phyloP scores from a whole-genome alignment of 2,329 filamentous ascomycete species.

The Fusarium sp. region DNA sequence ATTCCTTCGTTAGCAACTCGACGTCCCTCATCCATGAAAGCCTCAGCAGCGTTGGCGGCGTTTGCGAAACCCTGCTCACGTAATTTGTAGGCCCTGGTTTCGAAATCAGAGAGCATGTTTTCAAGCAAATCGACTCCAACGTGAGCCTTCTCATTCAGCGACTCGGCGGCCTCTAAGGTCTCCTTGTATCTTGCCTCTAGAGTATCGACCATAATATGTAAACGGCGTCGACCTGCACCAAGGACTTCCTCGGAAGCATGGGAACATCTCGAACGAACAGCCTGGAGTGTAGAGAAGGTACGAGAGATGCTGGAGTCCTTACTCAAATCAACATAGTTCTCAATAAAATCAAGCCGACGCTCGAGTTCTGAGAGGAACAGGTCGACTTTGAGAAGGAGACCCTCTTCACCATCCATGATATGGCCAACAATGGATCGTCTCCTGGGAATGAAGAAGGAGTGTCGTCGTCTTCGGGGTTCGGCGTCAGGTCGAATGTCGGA shows the following conservation, averaged over 20 bases:
- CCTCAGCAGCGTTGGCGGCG: constrained; percentile 74
- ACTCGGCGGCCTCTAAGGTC: constrained; percentile 84
- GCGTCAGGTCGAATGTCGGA: constrained; percentile 50
- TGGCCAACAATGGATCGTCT: constrained; percentile 70
- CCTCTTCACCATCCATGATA: constrained; percentile 72
- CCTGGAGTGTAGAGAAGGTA: constrained; percentile 86
- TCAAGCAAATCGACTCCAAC: constrained; percentile 90
- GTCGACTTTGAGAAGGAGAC: constrained; percentile 75
- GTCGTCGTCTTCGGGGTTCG: constrained; percentile 57
- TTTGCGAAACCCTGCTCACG: constrained; percentile 79
- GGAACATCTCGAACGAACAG: constrained; percentile 88
- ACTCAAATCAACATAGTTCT: constrained; percentile 85
- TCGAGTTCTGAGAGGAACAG: constrained; percentile 88
- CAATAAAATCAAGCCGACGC: constrained; percentile 85
- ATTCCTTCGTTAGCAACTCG: constrained; percentile 85
- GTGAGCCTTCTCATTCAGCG: constrained; percentile 90
- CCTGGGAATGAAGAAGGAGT: constrained; percentile 68
- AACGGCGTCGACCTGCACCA: constrained; percentile 83
- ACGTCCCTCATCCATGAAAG: constrained; percentile 80
- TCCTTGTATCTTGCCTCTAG: constrained; percentile 90
- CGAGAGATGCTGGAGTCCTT: constrained; percentile 86
- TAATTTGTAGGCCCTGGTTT: constrained; percentile 82
- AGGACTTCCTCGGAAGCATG: constrained; percentile 91
- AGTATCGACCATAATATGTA: constrained; percentile 92
- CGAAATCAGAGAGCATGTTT: constrained; percentile 85